Evolutionary conservation across 2,329 filamentous ascomycete species (phyloP).

Genomic region (Verticillium nubilum): DNA sequence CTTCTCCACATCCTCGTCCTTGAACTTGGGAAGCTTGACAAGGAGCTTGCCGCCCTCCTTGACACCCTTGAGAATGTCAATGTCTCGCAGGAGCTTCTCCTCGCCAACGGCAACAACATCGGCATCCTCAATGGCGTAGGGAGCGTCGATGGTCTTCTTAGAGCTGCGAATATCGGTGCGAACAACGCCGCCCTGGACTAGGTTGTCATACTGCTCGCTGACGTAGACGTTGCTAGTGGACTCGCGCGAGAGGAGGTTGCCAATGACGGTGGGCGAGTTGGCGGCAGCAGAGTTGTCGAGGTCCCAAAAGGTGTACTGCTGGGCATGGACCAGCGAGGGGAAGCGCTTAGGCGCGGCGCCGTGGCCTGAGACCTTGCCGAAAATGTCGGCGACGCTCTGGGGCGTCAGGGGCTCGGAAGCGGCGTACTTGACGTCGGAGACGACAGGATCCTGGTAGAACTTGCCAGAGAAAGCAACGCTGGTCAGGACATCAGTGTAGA

Average conservation of each 20-base stretch:
- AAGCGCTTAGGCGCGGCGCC: constrained; percentile 43
- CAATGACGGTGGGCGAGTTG: constrained; percentile 56
- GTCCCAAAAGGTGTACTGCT: constrained; percentile 95
- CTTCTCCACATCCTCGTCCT: constrained; percentile 87
- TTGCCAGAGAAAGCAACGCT: constrained; percentile 73
- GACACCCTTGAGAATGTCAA: constrained; percentile 67
- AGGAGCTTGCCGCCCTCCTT: constrained; percentile 69
- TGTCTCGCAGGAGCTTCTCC: constrained; percentile 67
- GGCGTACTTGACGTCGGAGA: constrained; percentile 87
- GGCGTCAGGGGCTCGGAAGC: constrained; percentile 56
- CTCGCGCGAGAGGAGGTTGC: constrained; percentile 63
- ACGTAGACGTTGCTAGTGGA: constrained; percentile 58
- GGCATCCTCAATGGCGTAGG: constrained; percentile 74
- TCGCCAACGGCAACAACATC: constrained; percentile 76
- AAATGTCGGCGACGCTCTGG: constrained; percentile 43
- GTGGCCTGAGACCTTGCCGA: constrained; percentile 40
- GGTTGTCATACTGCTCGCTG: constrained; percentile 60
- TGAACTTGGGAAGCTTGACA: constrained; percentile 70
- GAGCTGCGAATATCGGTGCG: constrained; percentile 83
- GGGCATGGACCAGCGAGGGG: constrained; percentile 48
- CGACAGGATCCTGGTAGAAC: constrained; percentile 55
- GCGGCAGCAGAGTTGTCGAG: constrained; percentile 66
- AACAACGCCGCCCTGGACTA: constrained; percentile 68
- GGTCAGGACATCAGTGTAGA: constrained; percentile 89
- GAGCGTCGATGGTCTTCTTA: constrained; percentile 75